A percentile compares a stretch with the other conserved stretches of the same genome.
These are phyloP conservation scores for Physcia stellaris DNA, from an alignment of 495 filamentous ascomycete species.

Conservation along the genomic window DNA sequence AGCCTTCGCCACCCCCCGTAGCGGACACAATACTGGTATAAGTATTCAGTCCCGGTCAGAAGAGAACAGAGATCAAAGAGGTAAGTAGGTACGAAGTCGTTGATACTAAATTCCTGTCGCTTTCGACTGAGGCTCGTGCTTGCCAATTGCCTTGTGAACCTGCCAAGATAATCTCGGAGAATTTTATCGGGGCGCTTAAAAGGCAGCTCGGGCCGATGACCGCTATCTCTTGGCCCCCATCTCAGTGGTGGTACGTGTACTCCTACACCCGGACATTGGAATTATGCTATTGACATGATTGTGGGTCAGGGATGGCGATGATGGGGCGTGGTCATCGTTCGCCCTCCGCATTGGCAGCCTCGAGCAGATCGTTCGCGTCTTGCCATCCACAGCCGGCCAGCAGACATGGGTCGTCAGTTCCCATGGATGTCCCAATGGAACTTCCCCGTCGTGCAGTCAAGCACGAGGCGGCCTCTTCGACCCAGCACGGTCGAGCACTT, in stretches of 20 bases:
- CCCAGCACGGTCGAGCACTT: constrained; percentile 30
- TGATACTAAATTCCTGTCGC: no score
- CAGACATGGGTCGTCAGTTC: constrained; percentile 27
- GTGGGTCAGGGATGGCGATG: constrained; percentile 33
- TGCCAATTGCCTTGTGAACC: no score
- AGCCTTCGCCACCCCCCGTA: no score
- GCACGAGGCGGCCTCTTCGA: constrained; percentile 35
- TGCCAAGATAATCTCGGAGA: no score
- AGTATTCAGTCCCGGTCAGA: no score
- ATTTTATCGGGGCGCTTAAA: no score
- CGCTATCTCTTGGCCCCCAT: constrained; percentile 10
- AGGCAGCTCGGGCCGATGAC: no score
- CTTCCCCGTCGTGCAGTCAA: constrained; percentile 25
- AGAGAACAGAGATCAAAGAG: no score
- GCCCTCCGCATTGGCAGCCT: constrained; percentile 32
- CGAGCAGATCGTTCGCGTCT: constrained; percentile 27
- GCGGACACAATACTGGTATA: no score
- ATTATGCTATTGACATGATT: not conserved
- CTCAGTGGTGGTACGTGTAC: constrained; percentile 4
- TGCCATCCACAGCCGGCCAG: constrained; percentile 32
- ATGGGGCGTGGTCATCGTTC: constrained; percentile 40
- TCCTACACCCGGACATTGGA: not conserved
- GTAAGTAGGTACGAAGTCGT: no score
- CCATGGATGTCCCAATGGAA: constrained; percentile 14
- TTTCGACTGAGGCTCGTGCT: no score